phyloP scores from a whole-genome alignment of 2,329 filamentous ascomycete species.

The Penicillium sp. region DNA sequence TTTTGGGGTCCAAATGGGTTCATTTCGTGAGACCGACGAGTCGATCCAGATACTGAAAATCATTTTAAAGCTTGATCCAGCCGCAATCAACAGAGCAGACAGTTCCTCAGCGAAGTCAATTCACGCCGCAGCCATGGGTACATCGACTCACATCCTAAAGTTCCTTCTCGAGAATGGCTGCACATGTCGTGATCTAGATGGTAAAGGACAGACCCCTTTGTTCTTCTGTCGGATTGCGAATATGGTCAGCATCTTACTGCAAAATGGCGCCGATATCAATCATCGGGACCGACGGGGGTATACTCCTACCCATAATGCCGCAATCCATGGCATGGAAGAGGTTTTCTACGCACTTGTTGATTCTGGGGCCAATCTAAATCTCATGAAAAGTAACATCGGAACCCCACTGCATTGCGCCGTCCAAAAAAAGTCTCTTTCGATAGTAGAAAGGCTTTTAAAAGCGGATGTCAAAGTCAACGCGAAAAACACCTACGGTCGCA shows the following conservation, averaged over 20 bases:
- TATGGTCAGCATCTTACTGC: conserved; percentile 3
- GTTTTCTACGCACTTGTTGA: conserved; percentile 5
- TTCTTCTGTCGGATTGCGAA: conserved; percentile 2
- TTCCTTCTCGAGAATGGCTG: conserved; percentile 1
- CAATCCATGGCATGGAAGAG: background rate
- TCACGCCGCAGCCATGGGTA: conserved; percentile 9
- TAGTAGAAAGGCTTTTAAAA: conserved; percentile 4
- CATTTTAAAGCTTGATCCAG: conserved; percentile 6
- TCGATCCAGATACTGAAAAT: conserved; percentile 6
- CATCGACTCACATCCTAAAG: conserved; percentile 3
- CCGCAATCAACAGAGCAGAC: conserved; percentile 6
- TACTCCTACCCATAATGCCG: conserved; percentile 3
- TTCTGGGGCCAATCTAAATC: conserved; percentile 2
- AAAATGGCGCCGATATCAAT: background rate
- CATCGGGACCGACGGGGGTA: conserved; percentile 5
- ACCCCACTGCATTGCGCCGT: conserved; percentile 6
- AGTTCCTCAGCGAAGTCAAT: conserved; percentile 6
- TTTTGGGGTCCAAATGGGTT: conserved; percentile 11
- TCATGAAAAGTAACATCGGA: conserved; percentile 2
- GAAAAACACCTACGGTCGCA: background rate
- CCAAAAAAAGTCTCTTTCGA: conserved; percentile 4
- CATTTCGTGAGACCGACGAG: conserved; percentile 5
- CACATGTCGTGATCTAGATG: background rate
- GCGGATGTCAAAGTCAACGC: conserved; percentile 4
- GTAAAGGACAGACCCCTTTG: background rate